Percentiles rank a stretch among this genome's conserved stretches.
These are phyloP conservation scores for Pythium insidiosum DNA, from an alignment of 352 stramenopile species.

Conservation along the genomic window DNA sequence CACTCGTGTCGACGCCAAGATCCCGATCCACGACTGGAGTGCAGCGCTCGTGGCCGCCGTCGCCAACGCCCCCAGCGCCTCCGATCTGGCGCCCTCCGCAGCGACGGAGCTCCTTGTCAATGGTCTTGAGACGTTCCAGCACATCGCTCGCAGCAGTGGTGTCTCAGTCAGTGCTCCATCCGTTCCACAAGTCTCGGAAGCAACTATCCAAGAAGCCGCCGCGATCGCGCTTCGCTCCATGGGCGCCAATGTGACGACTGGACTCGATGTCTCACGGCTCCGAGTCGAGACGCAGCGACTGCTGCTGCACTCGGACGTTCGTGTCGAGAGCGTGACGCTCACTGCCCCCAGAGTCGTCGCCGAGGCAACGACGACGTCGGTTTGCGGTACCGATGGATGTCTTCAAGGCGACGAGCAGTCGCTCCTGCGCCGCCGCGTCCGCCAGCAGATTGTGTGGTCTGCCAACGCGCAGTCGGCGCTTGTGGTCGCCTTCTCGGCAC, in stretches of 20 bases:
- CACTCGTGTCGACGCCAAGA: background rate
- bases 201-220: too few relatives aligned
- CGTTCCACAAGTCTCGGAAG: too few relatives aligned
- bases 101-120: conserved; percentile 2
- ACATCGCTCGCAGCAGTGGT: background rate
- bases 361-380: background rate
- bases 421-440: too few relatives aligned
- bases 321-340: conserved; percentile 2
- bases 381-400: too few relatives aligned
- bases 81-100: background rate
- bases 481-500: too few relatives aligned
- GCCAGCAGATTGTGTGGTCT: too few relatives aligned
- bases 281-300: background rate
- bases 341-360: background rate
- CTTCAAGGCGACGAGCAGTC: too few relatives aligned
- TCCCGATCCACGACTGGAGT: conserved; percentile 4
- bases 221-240: background rate
- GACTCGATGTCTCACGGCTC: too few relatives aligned
- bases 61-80: background rate
- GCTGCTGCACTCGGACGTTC: background rate
- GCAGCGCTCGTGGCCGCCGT: background rate
- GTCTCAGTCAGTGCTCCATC: too few relatives aligned
- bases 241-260: background rate
- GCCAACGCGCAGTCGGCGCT: too few relatives aligned
- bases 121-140: background rate